Evolutionary conservation across 371 early-diverging fungal species (phyloP), one percentile per base, ranked within the genome.

Genomic region (Mucor lusitanicus): DNA sequence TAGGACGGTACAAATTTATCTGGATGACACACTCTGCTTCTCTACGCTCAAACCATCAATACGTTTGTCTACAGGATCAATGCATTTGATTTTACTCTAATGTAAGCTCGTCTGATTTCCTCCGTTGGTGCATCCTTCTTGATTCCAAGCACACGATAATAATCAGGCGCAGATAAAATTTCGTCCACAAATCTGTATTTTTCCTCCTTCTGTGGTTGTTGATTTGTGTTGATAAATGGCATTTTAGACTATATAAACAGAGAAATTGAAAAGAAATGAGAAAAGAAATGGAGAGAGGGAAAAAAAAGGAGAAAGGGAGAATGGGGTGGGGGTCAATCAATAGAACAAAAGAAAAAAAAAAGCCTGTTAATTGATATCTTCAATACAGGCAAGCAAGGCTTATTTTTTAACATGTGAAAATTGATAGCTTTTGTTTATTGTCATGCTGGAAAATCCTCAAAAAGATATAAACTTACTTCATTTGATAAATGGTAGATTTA

Each of bases 21-120:
- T 39, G 82, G 82, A 59, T 82, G 82, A 61, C 82, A 82, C 15
- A 79, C 69, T 71, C 79, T 68, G 61, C 82, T 77, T 72, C 62
- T 69, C 82, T 82, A 68, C 37, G 28, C 27, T 64, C 19, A 30
- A 32, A 32, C 5, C 15, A 23, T 55, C 8, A 55, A 30, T 55
- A 55, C 54, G 13, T 8, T 2, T 53, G 21, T 46, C 15, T 46
- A 46, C 48, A 27, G 3, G 11, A 53, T 53, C 27, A 53, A 23
- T 25, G 13, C 23, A 53, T 3, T 21, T 54, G 15, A 32, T 5
- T 44, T 67, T 78, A 82, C 82, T 71, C 66, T 61, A 19, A 82
- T 82, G 42, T 82, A 82, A 21, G 79, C 82, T 65, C 79, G 64
- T 70, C 82, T 60, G 28, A 82, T 73, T 23, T 82, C 77, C 65